phyloP scores from a whole-genome alignment of 768 basidiomycete genomes.

The Mycena rosella region DNA sequence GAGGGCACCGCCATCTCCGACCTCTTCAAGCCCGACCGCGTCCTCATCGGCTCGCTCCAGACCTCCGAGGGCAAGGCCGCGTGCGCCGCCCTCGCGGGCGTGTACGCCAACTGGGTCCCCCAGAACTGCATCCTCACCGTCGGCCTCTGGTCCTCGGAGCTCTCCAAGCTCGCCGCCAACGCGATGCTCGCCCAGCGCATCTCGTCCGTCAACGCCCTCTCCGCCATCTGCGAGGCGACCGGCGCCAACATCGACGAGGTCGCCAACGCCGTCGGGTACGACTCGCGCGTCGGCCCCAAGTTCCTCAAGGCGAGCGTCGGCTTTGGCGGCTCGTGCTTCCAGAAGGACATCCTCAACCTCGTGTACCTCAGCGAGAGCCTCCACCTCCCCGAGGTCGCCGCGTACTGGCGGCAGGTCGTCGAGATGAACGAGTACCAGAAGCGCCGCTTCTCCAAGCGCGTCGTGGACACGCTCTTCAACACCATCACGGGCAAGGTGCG shows the following conservation, averaged over 20 bases:
- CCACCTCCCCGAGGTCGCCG: slow-evolving; percentile 96
- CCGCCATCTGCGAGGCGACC: slow-evolving; percentile 98
- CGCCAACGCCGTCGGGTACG: slow-evolving; percentile 92
- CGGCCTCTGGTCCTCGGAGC: slow-evolving; percentile 98
- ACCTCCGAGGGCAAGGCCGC: slow-evolving; percentile 88
- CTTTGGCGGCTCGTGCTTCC: slow-evolving; percentile 99
- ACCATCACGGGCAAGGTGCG: slow-evolving; percentile 94
- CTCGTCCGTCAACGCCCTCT: slow-evolving; percentile 97
- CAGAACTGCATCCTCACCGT: slow-evolving; percentile 88
- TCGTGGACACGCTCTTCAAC: slow-evolving; percentile 98
- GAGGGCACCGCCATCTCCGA: slow-evolving; percentile 97
- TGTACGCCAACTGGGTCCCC: slow-evolving; percentile 98
- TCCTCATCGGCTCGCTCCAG: slow-evolving; percentile 96
- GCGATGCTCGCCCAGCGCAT: slow-evolving; percentile 99
- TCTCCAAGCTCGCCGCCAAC: slow-evolving; percentile 98
- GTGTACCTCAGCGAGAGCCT: slow-evolving; percentile 96
- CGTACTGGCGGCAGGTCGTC: slow-evolving; percentile 97
- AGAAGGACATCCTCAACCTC: slow-evolving; percentile 99
- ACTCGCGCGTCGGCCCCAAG: slow-evolving; percentile 92
- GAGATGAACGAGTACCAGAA: slow-evolving; percentile 99
- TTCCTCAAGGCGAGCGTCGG: slow-evolving; percentile 97
- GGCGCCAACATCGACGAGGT: slow-evolving; percentile 99
- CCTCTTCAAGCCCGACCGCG: slow-evolving; percentile 91
- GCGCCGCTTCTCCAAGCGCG: slow-evolving; percentile 92
- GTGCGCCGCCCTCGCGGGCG: slow-evolving; percentile 77